A percentile compares a stretch with the other conserved stretches of the same genome.
phyloP scores from a whole-genome alignment of 2,329 filamentous ascomycete genomes.

The Colletotrichum horii region DNA sequence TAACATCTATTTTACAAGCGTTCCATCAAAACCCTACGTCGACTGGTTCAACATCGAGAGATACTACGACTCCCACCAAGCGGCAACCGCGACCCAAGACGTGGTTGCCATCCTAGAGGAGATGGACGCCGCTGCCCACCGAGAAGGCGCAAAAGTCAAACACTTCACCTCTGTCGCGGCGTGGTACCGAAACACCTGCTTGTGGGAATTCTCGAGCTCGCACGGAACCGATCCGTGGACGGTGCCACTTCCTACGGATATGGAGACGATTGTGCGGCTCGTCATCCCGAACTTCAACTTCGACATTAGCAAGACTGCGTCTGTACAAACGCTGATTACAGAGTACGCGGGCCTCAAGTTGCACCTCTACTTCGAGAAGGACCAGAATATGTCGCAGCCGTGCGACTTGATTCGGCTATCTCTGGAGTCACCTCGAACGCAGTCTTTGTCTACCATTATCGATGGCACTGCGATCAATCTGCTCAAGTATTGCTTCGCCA shows the following conservation, averaged over 20 bases:
- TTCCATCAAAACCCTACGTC: background rate
- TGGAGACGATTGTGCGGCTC: background rate
- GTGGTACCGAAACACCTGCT: background rate
- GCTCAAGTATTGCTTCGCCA: background rate
- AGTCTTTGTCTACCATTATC: background rate
- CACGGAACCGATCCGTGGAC: background rate
- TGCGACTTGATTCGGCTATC: background rate
- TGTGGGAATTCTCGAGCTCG: background rate
- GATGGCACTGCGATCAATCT: background rate
- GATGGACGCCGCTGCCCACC: background rate
- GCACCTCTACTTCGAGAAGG: background rate
- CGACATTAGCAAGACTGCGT: background rate
- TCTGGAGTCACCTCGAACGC: background rate
- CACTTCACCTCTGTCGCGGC: background rate
- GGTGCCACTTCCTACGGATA: background rate
- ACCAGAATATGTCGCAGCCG: background rate
- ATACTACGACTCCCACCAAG: background rate
- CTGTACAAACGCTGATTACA: background rate
- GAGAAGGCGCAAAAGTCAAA: background rate
- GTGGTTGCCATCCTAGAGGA: background rate
- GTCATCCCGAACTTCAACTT: background rate
- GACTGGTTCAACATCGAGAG: background rate
- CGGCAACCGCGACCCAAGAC: background rate
- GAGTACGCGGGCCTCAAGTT: background rate
- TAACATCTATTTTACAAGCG: rapidly evolving